phyloP scores from a whole-genome alignment of 345 rosid species.

The Citrus maxima region DNA sequence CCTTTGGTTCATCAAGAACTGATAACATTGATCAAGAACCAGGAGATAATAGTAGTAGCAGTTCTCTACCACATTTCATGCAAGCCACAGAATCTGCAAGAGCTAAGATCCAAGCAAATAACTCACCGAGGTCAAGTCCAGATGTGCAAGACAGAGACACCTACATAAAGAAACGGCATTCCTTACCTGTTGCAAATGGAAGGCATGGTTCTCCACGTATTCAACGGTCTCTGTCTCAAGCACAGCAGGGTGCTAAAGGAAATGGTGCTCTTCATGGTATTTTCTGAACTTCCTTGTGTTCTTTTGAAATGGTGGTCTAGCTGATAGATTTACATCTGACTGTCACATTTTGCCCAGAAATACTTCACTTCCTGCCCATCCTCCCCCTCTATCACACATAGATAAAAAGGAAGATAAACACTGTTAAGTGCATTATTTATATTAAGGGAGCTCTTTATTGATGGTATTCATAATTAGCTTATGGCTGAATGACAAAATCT shows the following conservation, averaged over 20 bases:
- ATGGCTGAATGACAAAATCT: no score
- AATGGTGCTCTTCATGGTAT: conserved; percentile 46
- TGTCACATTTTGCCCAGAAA: background rate
- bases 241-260: conserved; percentile 64
- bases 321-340: background rate
- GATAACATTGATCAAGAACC: conserved; percentile 63
- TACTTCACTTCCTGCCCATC: background rate
- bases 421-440: background rate
- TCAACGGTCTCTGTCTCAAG: conserved; percentile 63
- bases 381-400: background rate
- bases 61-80: conserved; percentile 91
- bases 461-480: background rate
- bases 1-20: conserved; percentile 53
- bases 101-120: conserved; percentile 76
- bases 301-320: background rate
- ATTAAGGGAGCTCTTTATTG: background rate
- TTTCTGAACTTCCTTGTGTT: conserved; percentile 1
- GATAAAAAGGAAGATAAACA: background rate
- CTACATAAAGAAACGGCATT: conserved; percentile 76
- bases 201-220: conserved; percentile 84
- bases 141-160: conserved; percentile 78
- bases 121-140: conserved; percentile 93
- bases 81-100: conserved; percentile 91
- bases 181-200: conserved; percentile 81
- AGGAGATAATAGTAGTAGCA: conserved; percentile 63